Evolutionary conservation across 768 basidiomycete genomes (phyloP).

Genomic region (Suillus subalutaceus): DNA sequence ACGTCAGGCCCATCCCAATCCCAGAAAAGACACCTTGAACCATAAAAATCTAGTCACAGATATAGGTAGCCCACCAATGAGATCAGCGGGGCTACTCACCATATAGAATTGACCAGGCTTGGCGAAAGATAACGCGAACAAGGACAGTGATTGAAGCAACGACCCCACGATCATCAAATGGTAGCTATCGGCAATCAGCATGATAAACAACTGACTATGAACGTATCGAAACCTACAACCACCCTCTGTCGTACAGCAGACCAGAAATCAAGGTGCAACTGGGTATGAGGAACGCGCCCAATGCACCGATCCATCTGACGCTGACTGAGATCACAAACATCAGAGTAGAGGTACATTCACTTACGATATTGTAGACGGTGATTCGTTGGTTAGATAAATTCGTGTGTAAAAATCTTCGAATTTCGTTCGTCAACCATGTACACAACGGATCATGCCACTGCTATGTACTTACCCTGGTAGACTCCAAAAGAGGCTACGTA

Average conservation of each 20-base stretch:
- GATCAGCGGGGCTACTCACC: slow-evolving; percentile 14
- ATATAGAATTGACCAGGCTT: slow-evolving; percentile 30
- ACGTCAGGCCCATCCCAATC: slow-evolving; percentile 46
- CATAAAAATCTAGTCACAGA: slow-evolving; percentile 38
- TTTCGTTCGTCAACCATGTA: slow-evolving; percentile 10
- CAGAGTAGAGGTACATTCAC: slow-evolving; percentile 22
- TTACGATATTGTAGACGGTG: slow-evolving; percentile 33
- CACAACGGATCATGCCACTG: background rate
- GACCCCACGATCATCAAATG: slow-evolving; percentile 18
- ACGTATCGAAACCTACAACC: slow-evolving; percentile 34
- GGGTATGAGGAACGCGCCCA: slow-evolving; percentile 42
- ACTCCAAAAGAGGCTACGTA: slow-evolving; percentile 34
- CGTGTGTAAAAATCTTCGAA: slow-evolving; percentile 36
- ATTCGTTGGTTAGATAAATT: slow-evolving; percentile 30
- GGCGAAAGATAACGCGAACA: slow-evolving; percentile 33
- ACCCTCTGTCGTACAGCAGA: slow-evolving; percentile 46
- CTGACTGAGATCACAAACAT: slow-evolving; percentile 21
- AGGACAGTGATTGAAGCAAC: slow-evolving; percentile 19
- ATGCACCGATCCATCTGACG: slow-evolving; percentile 42
- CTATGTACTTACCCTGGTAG: slow-evolving; percentile 29
- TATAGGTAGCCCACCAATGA: background rate
- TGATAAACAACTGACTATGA: slow-evolving; percentile 26
- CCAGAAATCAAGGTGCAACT: slow-evolving; percentile 43
- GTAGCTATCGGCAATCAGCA: slow-evolving; percentile 11
- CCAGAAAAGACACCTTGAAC: slow-evolving; percentile 46